phyloP scores from a whole-genome alignment of 2,329 filamentous ascomycete genomes.

The Leptoxyphium fumago region DNA sequence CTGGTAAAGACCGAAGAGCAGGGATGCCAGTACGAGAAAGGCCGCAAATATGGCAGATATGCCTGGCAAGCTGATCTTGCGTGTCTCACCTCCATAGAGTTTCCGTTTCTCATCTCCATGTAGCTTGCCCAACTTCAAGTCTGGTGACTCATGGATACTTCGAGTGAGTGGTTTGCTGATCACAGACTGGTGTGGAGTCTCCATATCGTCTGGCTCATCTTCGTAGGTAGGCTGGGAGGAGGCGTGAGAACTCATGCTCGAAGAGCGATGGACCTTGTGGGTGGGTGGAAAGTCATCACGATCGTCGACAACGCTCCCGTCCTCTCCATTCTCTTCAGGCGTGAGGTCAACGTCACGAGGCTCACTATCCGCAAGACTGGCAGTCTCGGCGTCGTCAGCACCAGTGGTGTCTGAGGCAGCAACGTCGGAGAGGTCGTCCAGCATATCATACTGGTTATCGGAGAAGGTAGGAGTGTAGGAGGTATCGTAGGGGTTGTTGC shows the following conservation, averaged over 20 bases:
- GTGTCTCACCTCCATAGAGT: background rate
- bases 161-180: conserved; percentile 1
- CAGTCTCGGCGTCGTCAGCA: conserved; percentile 18
- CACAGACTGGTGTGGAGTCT: conserved; percentile 19
- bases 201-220: conserved; percentile 13
- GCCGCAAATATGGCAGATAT: background rate
- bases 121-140: background rate
- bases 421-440: conserved; percentile 19
- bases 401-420: conserved; percentile 3
- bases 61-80: background rate
- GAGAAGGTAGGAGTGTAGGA: conserved; percentile 7
- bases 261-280: background rate
- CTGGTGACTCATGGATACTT: background rate
- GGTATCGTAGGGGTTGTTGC: background rate
- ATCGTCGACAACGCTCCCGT: conserved; percentile 6
- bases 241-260: background rate
- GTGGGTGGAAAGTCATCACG: background rate
- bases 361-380: conserved; percentile 15
- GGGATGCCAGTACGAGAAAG: background rate
- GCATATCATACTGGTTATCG: conserved; percentile 18
- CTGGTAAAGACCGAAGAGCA: background rate
- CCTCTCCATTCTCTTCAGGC: conserved; percentile 5
- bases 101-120: background rate
- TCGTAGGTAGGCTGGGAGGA: background rate
- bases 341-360: conserved; percentile 6